Base-by-base conservation (phyloP, 2,329 filamentous ascomycete species). In the Aspergillus viridinutans region DNA sequence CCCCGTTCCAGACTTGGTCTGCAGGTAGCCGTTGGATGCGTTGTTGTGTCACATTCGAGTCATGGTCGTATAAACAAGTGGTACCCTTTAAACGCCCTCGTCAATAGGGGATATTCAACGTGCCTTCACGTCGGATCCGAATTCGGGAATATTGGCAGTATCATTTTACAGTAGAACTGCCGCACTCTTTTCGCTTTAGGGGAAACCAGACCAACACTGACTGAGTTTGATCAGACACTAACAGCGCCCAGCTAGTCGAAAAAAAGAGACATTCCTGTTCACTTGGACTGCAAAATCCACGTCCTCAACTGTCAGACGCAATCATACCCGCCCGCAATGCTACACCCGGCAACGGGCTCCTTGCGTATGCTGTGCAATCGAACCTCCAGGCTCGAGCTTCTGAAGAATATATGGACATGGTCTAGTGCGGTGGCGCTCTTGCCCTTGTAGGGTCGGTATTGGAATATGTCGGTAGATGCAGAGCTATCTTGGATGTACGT, bases 11-110 rank as follows among this genome's bases (percentile, higher is more conserved):
- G 49, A 23, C 32, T 38, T 52, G 53, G 55, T 25, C 58, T 66
- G 64, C 59, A 62, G 21, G 55, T 61, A 65, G 60, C 62, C 62
- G 64, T 59, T 58, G 53, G 49, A 58, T 64, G 60, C 61, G 62
- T 65, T 62, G 62, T 64, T 60, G 62, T 65, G 58, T 58, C 49
- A 65, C 62, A 45, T n/a, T 55, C 50, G 29, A 49, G 48, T 53
- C 49, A 45, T 48, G 53, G 51, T 42, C 58, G 9, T 40, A 38
- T 47, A 23, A n/a, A 57, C 17, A 32, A 48, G 47, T 40, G 45
- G 29, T 29, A 48, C 38, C 17, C 49, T n/a, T 23, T 35, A 14
- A 26, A 43, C 8, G 3, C 9, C n/a, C 40, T 43, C 40, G 4
- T 23, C 20, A 21, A 47, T 12, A 47, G 3, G 42, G 8, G 12